phyloP scores from a whole-genome alignment of 768 basidiomycete species.

The Pulveroboletus ravenelii region DNA sequence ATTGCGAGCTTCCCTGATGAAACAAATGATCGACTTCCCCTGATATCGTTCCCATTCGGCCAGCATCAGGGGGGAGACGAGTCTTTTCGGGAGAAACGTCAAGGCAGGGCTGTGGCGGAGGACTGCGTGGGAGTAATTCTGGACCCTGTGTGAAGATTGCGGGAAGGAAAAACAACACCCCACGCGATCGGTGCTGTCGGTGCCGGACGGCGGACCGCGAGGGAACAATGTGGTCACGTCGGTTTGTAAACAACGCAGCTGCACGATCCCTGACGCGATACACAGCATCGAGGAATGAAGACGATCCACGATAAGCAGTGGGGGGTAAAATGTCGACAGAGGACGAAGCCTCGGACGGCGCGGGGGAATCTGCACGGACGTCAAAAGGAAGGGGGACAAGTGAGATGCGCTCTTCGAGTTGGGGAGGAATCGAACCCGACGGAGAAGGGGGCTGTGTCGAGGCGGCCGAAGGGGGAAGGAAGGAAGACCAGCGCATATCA shows the following conservation, averaged over 20 bases:
- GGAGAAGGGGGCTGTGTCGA: conserved; percentile 43
- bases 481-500: conserved; percentile 55
- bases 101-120: conserved; percentile 26
- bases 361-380: conserved; percentile 52
- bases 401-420: conserved; percentile 45
- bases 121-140: conserved; percentile 30
- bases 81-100: conserved; percentile 44
- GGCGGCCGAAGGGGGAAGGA: conserved; percentile 40
- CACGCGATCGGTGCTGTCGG: conserved; percentile 47
- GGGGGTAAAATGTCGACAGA: conserved; percentile 40
- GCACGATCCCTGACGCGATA: conserved; percentile 55
- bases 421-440: conserved; percentile 44
- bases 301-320: conserved; percentile 33
- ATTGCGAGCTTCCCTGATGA: conserved; percentile 29
- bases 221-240: conserved; percentile 32
- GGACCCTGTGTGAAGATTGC: conserved; percentile 57
- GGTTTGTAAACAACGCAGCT: conserved; percentile 40
- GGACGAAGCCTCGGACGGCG: conserved; percentile 44
- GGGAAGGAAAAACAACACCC: conserved; percentile 77
- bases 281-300: conserved; percentile 49
- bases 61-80: conserved; percentile 34
- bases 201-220: conserved; percentile 47
- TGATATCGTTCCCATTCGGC: conserved; percentile 26
- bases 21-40: conserved; percentile 20
- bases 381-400: conserved; percentile 64